Evolutionary conservation across 768 basidiomycete genomes (phyloP), one percentile per base, ranked within the genome.

Genomic region (Lentinula guzmanii): DNA sequence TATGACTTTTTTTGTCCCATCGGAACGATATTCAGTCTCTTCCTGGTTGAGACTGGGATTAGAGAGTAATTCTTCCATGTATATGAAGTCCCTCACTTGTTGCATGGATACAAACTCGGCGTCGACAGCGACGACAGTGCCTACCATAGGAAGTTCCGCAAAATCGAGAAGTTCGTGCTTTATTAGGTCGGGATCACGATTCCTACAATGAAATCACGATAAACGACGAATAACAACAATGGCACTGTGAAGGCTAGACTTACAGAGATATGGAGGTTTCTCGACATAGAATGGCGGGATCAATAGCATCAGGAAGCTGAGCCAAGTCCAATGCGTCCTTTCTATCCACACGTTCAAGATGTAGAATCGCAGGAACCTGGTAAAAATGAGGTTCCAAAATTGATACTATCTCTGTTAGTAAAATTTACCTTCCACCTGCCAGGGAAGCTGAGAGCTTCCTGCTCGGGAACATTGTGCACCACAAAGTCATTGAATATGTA

Each of bases 41-140:
- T 98, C 97, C 90, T 95, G 69, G 35, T 56, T 43, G 33, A 41
- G 41, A 43, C 28, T 33, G 34, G 5, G 13, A 21, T 52, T 21
- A 50, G 45, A 24, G 28, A 18, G 56, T 15, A 60, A 50, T 11
- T 13, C 28, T 54, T 48, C 9, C 11, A 11, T 4, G 11, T 24
- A 18, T 28, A 5, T 50, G 42, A 52, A 65, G 3, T 33, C 35
- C 53, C 68, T 52, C 63, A 90, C 93, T 79, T 95, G 92, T 71
- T 98, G 95, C 84, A 99, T 91, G 5, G 88, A 90, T 24, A 99
- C 96, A 69, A 99, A 99, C 69, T 99, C 96, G 1, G 96, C 95
- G 68, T 99, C 97, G 64, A 99, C 98, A 3, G 96, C 88, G 41
- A 99, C 87, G 45, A 96, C 75, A 5, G 90, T 95, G 11, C 94